These are phyloP conservation scores for Cucurbita moschata DNA, from an alignment of 306 rosid species.

Conservation along the genomic window DNA sequence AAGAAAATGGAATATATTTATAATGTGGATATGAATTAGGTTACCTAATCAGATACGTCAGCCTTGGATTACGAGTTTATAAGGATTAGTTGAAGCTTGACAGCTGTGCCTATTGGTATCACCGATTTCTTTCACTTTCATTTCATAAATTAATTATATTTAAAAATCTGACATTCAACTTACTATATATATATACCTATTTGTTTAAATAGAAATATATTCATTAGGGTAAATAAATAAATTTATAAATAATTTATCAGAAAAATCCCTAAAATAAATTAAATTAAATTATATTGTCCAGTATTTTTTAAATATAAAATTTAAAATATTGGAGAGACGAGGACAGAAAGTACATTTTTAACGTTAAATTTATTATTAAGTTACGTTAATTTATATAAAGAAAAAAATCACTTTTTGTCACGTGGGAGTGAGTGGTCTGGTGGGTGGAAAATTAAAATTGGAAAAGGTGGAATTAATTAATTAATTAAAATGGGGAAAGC, in stretches of 20 bases:
- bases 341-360: neutral
- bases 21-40: neutral
- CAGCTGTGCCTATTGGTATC: neutral
- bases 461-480: neutral
- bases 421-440: neutral
- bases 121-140: neutral
- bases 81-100: neutral
- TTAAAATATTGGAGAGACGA: neutral
- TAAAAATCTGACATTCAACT: neutral
- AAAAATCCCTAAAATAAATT: too few species aligned
- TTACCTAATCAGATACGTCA: conserved; percentile 5
- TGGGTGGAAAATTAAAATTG: neutral
- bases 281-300: too few species aligned
- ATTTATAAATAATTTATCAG: too few species aligned
- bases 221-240: neutral
- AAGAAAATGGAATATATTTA: neutral
- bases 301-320: neutral
- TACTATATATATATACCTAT: neutral
- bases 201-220: neutral
- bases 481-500: neutral
- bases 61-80: neutral
- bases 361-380: neutral
- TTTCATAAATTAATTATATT: neutral
- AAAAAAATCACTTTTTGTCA: neutral
- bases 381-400: neutral